Conservation (phyloP, 768 basidiomycete genomes). For the Boletus rubroflammeus region DNA sequence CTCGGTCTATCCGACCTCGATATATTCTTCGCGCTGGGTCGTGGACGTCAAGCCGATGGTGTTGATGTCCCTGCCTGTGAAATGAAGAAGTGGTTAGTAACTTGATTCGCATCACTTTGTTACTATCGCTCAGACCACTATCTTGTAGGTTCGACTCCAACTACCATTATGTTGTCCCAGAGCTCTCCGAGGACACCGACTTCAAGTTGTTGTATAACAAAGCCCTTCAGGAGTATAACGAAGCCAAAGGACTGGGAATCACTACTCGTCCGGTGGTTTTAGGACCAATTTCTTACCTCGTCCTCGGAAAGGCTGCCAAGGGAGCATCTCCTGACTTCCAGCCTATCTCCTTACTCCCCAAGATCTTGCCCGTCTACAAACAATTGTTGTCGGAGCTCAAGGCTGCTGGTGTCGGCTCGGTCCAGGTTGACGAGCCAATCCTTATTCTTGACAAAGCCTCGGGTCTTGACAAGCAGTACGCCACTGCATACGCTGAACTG, state of each 20-base stretch:
- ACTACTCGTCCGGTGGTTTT: constrained; percentile 92
- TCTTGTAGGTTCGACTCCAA: constrained; percentile 88
- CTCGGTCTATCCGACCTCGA: constrained; percentile 86
- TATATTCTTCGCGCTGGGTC: constrained; percentile 98
- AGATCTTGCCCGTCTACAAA: constrained; percentile 88
- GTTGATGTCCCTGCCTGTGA: constrained; percentile 97
- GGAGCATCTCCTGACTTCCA: constrained; percentile 81
- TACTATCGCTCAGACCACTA: background rate
- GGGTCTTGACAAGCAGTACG: constrained; percentile 74
- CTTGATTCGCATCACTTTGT: background rate
- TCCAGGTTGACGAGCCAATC: constrained; percentile 96
- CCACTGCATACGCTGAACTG: constrained; percentile 77
- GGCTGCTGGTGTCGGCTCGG: constrained; percentile 88
- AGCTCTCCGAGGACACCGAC: constrained; percentile 83
- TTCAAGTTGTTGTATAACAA: constrained; percentile 98
- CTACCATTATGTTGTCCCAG: constrained; percentile 98
- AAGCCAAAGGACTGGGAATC: constrained; percentile 88
- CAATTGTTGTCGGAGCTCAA: constrained; percentile 88
- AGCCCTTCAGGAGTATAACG: constrained; percentile 88
- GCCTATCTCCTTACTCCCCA: constrained; percentile 85
- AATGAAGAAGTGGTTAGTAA: constrained; percentile 97
- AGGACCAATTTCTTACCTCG: constrained; percentile 93
- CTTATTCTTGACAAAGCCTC: constrained; percentile 88
- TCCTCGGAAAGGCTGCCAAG: constrained; percentile 87
- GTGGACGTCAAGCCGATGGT: constrained; percentile 90